phyloP scores from a whole-genome alignment of 306 rosid species.

The Vicia villosa region DNA sequence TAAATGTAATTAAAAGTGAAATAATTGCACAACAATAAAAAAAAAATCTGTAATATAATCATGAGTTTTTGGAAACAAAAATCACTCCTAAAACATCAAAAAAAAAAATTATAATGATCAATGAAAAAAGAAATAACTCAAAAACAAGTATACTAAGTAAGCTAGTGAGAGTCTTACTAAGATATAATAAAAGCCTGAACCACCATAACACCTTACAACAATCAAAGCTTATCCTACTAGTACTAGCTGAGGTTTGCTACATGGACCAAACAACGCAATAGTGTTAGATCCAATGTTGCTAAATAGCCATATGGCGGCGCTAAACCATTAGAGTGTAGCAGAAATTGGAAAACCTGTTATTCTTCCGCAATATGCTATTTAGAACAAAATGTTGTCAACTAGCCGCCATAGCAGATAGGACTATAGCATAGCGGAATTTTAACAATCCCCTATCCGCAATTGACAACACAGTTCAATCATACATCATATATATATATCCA shows the following conservation, averaged over 20 bases:
- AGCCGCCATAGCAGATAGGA: too few relatives aligned
- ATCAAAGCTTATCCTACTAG: not conserved
- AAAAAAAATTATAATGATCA: not conserved
- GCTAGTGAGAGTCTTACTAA: not conserved
- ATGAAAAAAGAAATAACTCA: constrained; percentile 23
- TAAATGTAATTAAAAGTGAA: constrained; percentile 7
- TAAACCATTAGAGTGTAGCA: too few relatives aligned
- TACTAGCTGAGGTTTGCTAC: not conserved
- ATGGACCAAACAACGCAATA: not conserved
- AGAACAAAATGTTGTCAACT: too few relatives aligned
- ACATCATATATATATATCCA: not conserved
- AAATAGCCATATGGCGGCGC: too few relatives aligned
- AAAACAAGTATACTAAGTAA: not conserved
- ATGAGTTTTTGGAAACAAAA: constrained; percentile 1
- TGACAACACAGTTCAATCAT: not conserved
- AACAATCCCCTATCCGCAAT: too few relatives aligned
- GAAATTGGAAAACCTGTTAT: too few relatives aligned
- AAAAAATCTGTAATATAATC: too few relatives aligned
- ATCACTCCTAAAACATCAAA: constrained; percentile 3
- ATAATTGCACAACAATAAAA: constrained; percentile 6
- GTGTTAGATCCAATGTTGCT: not conserved
- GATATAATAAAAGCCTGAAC: constrained; percentile 3
- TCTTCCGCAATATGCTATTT: too few relatives aligned
- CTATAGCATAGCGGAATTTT: too few relatives aligned
- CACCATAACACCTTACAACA: constrained; percentile 9